A percentile compares a stretch with the other conserved stretches of the same genome.
Conservation (phyloP, 805 yeast species). For the Candida patagonica region DNA sequence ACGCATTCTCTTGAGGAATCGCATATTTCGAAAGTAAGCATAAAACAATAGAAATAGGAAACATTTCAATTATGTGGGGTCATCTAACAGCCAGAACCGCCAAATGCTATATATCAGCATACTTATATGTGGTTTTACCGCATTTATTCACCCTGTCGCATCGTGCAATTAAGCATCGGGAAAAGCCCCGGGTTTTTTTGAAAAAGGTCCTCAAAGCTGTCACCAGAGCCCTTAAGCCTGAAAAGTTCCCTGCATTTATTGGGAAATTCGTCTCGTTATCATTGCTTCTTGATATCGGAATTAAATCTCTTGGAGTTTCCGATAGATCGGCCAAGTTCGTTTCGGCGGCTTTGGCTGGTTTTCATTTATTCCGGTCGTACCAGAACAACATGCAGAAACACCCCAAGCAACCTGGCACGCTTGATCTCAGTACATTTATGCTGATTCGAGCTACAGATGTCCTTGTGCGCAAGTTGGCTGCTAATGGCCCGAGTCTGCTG, state of each 20-base stretch:
- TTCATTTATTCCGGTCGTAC: slow-evolving; percentile 7
- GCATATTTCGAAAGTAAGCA: background rate
- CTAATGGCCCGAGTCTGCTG: background rate
- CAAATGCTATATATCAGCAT: slow-evolving; percentile 13
- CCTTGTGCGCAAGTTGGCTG: slow-evolving; percentile 5
- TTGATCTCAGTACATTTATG: slow-evolving; percentile 13
- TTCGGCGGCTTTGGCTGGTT: slow-evolving; percentile 11
- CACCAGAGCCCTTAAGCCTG: slow-evolving; percentile 8
- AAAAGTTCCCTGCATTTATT: slow-evolving; percentile 16
- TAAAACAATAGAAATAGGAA: background rate
- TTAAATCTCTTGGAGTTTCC: background rate
- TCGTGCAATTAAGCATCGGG: slow-evolving; percentile 6
- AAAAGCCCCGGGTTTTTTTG: slow-evolving; percentile 1
- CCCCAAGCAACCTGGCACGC: slow-evolving; percentile 10
- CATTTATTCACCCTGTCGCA: slow-evolving; percentile 11
- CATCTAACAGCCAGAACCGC: slow-evolving; percentile 7
- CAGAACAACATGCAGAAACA: slow-evolving; percentile 5
- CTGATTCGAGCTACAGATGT: slow-evolving; percentile 15
- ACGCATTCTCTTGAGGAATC: background rate
- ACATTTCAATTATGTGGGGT: background rate
- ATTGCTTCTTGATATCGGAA: slow-evolving; percentile 8
- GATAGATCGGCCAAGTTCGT: slow-evolving; percentile 5
- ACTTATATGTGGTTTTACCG: slow-evolving; percentile 13
- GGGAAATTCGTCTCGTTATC: slow-evolving; percentile 11
- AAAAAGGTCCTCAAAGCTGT: slow-evolving; percentile 7